These are phyloP conservation scores for Basipetospora chlamydospora DNA, from an alignment of 2,329 filamentous ascomycete species.

Conservation along the genomic window DNA sequence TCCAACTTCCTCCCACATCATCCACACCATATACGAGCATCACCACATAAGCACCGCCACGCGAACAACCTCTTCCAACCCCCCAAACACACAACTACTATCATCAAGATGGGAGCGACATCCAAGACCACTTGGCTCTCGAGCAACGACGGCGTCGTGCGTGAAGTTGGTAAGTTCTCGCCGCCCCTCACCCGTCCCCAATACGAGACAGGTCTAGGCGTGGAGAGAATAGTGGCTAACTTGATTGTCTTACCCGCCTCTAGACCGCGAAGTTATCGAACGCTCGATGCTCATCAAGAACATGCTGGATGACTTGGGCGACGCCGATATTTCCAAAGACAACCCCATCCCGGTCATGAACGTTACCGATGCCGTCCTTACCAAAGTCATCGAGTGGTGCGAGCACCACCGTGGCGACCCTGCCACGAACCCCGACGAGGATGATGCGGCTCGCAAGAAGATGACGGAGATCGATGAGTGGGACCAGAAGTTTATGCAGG, in stretches of 20 bases:
- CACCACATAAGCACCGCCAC: no score
- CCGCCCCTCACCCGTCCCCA: background rate
- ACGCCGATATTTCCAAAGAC: conserved; percentile 31
- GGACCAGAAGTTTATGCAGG: conserved; percentile 99
- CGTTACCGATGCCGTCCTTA: conserved; percentile 82
- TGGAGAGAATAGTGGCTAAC: no score
- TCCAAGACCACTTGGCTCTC: conserved; percentile 29
- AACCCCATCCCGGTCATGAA: conserved; percentile 83
- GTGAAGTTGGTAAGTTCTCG: conserved; percentile 29
- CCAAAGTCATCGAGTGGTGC: conserved; percentile 98
- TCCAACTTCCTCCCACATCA: no score
- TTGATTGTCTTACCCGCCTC: conserved; percentile 7
- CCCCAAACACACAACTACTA: background rate
- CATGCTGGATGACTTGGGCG: conserved; percentile 87
- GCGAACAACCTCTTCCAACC: background rate
- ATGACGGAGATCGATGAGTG: conserved; percentile 98
- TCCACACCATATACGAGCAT: no score
- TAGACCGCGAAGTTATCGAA: conserved; percentile 74
- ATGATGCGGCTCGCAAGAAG: conserved; percentile 91
- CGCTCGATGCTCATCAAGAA: conserved; percentile 95
- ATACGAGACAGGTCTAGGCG: no score
- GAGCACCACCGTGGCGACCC: conserved; percentile 87
- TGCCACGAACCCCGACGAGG: conserved; percentile 66
- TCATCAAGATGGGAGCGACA: conserved; percentile 19
- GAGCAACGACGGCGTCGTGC: conserved; percentile 34